Base-by-base conservation (phyloP, 805 yeast genomes). In the Myxozyma lipomycoides region DNA sequence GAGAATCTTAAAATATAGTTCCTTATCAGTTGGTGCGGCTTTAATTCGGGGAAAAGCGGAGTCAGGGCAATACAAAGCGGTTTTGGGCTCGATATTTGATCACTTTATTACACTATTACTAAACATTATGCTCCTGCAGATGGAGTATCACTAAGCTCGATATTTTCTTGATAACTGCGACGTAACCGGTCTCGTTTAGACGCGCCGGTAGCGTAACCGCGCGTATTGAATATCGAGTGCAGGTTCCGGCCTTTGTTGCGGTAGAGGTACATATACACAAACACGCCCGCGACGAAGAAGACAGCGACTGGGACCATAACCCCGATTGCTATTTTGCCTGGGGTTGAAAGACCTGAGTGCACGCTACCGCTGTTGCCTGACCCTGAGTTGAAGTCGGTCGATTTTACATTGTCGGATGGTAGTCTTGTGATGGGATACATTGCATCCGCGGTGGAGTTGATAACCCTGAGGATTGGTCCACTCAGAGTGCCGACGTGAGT, bases 401-500 rank as follows among this genome's bases (percentile, higher is more conserved):
- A 23, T 19, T 19, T 23, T 12, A 51, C 51, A 41, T 71, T 73
- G 45, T 73, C 77, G 1, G 76, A 71, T 19, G 78, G 78, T 3
- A 73, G 67, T 58, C 74, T 67, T 4, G 56, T 44, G 49, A 73
- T 72, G 1, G 64, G 49, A 4, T 62, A 45, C 19, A 50, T 23
- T 2, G 70, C 74, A 42, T 65, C 73, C 4, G 58, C 25, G 19
- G 44, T 60, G 6, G 66, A 61, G n/a, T 55, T 55, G 38, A 74
- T 64, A 26, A 70, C 69, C 58, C 73, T 68, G 17, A 72, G 49
- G 26, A 73, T 47, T 10, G 78, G 77, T 22, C 77, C 77, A 4
- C 66, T 55, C 25, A 56, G 60, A 23, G 73, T 65, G 49, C 75
- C 77, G 24, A 62, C 64, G 46, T 71, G 69, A 2, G 60, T 64